phyloP scores from a whole-genome alignment of 371 early-diverging fungal genomes.

The Mucor mucedo region DNA sequence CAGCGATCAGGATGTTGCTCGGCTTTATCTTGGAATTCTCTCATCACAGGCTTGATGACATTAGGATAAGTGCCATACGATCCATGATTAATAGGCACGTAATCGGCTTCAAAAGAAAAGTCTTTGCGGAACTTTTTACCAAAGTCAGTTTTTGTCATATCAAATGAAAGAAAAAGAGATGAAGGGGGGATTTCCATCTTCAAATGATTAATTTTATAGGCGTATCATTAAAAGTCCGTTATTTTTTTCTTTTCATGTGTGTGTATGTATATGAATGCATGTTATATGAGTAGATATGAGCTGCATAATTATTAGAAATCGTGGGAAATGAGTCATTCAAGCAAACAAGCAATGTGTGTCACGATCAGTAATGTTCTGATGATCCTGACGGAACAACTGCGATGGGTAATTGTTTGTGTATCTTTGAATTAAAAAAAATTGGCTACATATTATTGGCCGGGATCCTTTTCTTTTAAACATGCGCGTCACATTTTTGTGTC shows the following conservation, averaged over 20 bases:
- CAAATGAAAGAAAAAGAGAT: neutral
- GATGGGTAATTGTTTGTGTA: too few relatives aligned
- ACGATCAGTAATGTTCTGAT: too few relatives aligned
- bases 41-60: conserved; percentile 7
- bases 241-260: too few relatives aligned
- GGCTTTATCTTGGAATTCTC: conserved; percentile 18
- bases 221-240: neutral
- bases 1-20: conserved; percentile 30
- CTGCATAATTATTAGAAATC: neutral
- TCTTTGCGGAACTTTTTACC: conserved; percentile 51
- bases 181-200: neutral
- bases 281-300: neutral
- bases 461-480: too few relatives aligned
- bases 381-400: too few relatives aligned
- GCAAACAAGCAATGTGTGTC: neutral
- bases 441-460: too few relatives aligned
- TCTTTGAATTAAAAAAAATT: too few relatives aligned
- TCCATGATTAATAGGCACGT: conserved; percentile 50
- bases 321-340: conserved; percentile 7
- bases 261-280: too few relatives aligned
- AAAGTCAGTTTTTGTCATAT: conserved; percentile 22
- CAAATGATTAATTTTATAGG: neutral
- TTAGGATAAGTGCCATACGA: conserved; percentile 41
- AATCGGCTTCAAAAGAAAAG: conserved; percentile 45
- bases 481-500: too few relatives aligned